Conservation (phyloP, 768 basidiomycete species). For the Serendipita indica region DNA sequence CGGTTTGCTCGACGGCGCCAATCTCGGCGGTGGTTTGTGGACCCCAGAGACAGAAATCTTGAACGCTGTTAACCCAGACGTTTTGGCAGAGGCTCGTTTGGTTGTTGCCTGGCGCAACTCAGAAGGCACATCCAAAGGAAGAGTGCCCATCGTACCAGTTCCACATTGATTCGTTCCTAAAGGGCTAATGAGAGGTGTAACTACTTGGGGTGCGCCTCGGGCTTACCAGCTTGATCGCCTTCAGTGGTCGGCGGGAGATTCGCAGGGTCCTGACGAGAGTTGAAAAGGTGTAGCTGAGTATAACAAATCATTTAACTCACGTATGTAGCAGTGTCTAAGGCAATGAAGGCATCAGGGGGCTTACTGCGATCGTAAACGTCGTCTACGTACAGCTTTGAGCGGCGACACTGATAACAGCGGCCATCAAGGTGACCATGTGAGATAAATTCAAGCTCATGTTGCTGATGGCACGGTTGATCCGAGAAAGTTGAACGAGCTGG, state of each 20-base stretch:
- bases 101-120: conserved; percentile 18
- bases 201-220: not conserved
- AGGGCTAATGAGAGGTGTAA: not conserved
- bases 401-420: too few relatives aligned
- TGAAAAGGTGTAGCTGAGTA: not conserved
- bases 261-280: not conserved
- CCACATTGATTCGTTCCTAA: conserved; percentile 8
- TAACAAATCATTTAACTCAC: not conserved
- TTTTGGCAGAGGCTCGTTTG: conserved; percentile 22
- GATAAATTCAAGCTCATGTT: too few relatives aligned
- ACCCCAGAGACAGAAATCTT: conserved; percentile 15
- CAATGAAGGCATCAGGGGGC: not conserved
- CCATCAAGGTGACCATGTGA: too few relatives aligned
- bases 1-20: not conserved
- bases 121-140: too few relatives aligned
- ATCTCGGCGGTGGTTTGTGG: not conserved
- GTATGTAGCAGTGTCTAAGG: not conserved
- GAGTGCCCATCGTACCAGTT: too few relatives aligned
- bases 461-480: too few relatives aligned
- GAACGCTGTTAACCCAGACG: conserved; percentile 11
- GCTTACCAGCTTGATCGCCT: not conserved
- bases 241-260: conserved; percentile 4
- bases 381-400: too few relatives aligned
- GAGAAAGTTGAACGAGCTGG: too few relatives aligned
- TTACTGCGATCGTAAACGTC: too few relatives aligned